A percentile compares a stretch with the other conserved stretches of the same genome.
Evolutionary conservation across 2,329 filamentous ascomycete species (phyloP).

Genomic region (Talaromyces sp.): DNA sequence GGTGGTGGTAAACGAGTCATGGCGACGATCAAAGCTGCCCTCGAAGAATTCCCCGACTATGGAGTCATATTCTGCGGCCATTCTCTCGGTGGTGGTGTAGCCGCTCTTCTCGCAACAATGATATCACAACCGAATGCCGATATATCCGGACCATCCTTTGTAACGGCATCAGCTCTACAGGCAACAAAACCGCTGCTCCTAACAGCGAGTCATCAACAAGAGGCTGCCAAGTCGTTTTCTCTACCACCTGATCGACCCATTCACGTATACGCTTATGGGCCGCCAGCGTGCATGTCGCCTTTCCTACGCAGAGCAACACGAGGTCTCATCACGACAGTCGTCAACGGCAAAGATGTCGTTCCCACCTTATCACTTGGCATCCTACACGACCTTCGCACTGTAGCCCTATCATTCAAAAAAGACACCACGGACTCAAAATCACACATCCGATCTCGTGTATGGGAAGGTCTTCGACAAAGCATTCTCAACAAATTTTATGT

Average conservation of each 20-base stretch:
- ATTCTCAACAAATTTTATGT: slow-evolving; percentile 61
- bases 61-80: slow-evolving; percentile 67
- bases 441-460: slow-evolving; percentile 64
- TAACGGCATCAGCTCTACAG: slow-evolving; percentile 51
- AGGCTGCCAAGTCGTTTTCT: slow-evolving; percentile 35
- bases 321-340: slow-evolving; percentile 69
- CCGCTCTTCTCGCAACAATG: slow-evolving; percentile 66
- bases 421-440: slow-evolving; percentile 65
- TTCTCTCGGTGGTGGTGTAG: slow-evolving; percentile 66
- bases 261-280: slow-evolving; percentile 75
- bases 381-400: slow-evolving; percentile 69
- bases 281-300: slow-evolving; percentile 68
- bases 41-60: slow-evolving; percentile 65
- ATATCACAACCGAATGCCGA: slow-evolving; percentile 59
- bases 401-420: slow-evolving; percentile 68
- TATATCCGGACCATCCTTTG: slow-evolving; percentile 54
- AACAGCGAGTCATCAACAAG: slow-evolving; percentile 25
- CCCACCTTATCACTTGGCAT: slow-evolving; percentile 70
- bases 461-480: slow-evolving; percentile 61
- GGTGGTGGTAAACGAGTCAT: slow-evolving; percentile 65
- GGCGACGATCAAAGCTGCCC: slow-evolving; percentile 60
- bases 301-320: slow-evolving; percentile 66
- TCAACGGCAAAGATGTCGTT: slow-evolving; percentile 70
- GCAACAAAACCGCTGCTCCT: slow-evolving; percentile 40
- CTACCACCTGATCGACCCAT: slow-evolving; percentile 67